These are phyloP conservation scores for Moricandia arvensis DNA, from an alignment of 345 rosid genomes.

Conservation along the genomic window DNA sequence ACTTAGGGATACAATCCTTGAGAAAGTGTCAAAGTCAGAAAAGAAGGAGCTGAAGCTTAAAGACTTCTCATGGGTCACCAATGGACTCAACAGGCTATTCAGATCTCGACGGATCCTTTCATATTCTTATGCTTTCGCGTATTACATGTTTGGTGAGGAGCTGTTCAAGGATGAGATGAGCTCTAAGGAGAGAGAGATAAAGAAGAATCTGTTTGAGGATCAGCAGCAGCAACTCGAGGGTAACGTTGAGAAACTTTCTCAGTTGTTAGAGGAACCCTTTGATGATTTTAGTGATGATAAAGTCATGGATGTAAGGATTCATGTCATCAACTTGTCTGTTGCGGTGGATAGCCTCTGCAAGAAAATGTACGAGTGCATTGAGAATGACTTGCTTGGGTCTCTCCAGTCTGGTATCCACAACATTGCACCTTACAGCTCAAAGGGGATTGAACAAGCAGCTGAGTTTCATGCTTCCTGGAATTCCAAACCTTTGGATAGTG, in stretches of 20 bases:
- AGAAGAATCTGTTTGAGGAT: constrained; percentile 58
- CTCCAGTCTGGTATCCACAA: constrained; percentile 57
- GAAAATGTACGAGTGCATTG: constrained; percentile 92
- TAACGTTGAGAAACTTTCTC: constrained; percentile 87
- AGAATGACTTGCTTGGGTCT: constrained; percentile 75
- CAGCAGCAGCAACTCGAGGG: constrained; percentile 96
- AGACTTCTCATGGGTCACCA: constrained; percentile 57
- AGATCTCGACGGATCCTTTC: constrained; percentile 55
- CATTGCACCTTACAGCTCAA: constrained; percentile 77
- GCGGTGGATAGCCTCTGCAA: constrained; percentile 58
- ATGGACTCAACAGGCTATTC: constrained; percentile 48
- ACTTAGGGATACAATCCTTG: constrained; percentile 38
- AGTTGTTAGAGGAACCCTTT: constrained; percentile 79
- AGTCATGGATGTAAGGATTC: constrained; percentile 75
- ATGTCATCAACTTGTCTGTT: constrained; percentile 58
- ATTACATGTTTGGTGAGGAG: constrained; percentile 54
- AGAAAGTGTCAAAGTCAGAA: constrained; percentile 40
- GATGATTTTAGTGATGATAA: constrained; percentile 61
- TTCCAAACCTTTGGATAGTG: constrained; percentile 40
- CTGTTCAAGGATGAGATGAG: constrained; percentile 45
- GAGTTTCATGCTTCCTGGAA: constrained; percentile 57
- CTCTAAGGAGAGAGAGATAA: constrained; percentile 41
- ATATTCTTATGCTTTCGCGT: constrained; percentile 59
- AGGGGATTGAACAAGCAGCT: constrained; percentile 75
- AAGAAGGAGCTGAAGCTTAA: constrained; percentile 40